Conservation (phyloP, 345 rosid genomes). For the Garcia nutans region DNA sequence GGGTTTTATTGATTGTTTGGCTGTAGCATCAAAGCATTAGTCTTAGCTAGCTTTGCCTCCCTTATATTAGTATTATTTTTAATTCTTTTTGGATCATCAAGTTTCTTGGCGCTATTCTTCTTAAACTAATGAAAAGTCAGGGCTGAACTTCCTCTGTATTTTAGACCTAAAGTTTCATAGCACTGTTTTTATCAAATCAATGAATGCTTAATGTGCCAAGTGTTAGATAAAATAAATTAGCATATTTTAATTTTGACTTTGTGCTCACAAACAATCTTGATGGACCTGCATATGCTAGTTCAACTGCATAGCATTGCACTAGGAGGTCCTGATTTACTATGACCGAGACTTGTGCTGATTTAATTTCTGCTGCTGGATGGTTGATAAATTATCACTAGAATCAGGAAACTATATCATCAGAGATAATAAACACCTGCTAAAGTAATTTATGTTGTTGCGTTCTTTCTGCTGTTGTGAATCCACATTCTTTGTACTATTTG, state of each 20-base stretch:
- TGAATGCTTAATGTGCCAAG: background rate
- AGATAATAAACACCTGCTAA: background rate
- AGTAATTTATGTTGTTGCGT: background rate
- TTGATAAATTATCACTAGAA: background rate
- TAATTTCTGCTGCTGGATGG: background rate
- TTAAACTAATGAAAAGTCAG: background rate
- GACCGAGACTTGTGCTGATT: background rate
- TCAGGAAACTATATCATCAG: background rate
- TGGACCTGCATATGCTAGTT: background rate
- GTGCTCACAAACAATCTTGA: background rate
- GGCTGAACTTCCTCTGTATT: background rate
- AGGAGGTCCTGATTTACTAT: background rate
- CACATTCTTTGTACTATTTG: no score
- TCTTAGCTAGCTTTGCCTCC: background rate
- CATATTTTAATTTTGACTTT: background rate
- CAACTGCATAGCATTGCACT: background rate
- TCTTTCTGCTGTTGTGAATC: background rate
- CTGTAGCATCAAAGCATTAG: background rate
- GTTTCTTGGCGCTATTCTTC: no score
- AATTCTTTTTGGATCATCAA: no score
- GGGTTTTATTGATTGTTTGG: slow-evolving; percentile 1
- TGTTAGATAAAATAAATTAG: background rate
- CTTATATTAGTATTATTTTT: no score
- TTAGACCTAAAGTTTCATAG: background rate
- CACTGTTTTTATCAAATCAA: background rate